Evolutionary conservation across 345 rosid species (phyloP), one percentile per base, ranked within the genome.

Genomic region (Populus alba): DNA sequence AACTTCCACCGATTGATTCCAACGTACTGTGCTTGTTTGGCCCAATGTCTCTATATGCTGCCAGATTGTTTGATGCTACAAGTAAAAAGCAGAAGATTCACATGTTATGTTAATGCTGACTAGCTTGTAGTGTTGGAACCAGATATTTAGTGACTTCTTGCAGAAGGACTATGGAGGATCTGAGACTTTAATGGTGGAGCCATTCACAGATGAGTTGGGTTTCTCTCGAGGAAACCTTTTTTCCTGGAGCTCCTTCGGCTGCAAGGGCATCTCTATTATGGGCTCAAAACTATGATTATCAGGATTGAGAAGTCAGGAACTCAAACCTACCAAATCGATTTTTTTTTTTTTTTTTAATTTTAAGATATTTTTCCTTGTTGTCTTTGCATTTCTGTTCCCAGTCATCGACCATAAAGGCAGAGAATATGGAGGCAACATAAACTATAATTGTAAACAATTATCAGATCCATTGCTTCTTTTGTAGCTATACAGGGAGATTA

Each of bases 151-250:
- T 68, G 66, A 82, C 51, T 87, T 88, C 86, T 70, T 89, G 76
- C 86, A 72, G 61, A 61, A 80, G 27, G 87, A 89, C 69, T 81
- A 73, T 71, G 89, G 84, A 83, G 91, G 91, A 70, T 86, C 89
- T 2, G 83, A 87, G 72, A 86, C 88, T 51, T 77, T 85, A 70
- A 43, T 68, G 82, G 87, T 81, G 79, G 87, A 89, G 82, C 90
- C 92, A 69, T 85, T 85, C 37, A 77, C 85, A 2, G 82, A 86
- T 59, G 82, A 78, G 85, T 53, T 87, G 61, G 75, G 75, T 84
- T 84, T 77, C 83, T 65, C 74, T 75, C 20, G 80, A 86, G 85
- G 85, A 76, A 43, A 85, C 72, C 76, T 82, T 79, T 61, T 69
- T 88, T 38, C 85, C 88, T 62, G 91, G 88, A 75, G 87, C 87